A percentile compares a stretch with the other conserved stretches of the same genome.
Conservation (phyloP, 768 basidiomycete species). For the Polyporus arcularius region DNA sequence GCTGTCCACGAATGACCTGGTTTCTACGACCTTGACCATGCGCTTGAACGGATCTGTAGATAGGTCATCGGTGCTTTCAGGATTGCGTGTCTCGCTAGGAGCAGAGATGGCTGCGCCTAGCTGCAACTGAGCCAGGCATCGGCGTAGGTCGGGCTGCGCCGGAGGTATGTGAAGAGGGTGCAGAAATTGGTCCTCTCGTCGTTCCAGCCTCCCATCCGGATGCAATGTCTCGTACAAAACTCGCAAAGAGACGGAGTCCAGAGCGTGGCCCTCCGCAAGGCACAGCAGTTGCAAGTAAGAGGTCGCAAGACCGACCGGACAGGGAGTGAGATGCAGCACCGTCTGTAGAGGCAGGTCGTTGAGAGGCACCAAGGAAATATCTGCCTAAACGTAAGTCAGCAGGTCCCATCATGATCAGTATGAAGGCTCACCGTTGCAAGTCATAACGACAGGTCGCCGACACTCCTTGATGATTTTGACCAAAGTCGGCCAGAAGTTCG, state of each 20-base stretch:
- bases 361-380: constrained; percentile 70
- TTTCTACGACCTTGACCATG: neutral
- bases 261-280: constrained; percentile 15
- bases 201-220: neutral
- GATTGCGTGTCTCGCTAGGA: neutral
- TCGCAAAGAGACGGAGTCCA: neutral
- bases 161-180: neutral
- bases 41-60: neutral
- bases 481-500: constrained; percentile 83
- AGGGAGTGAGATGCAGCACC: constrained; percentile 58
- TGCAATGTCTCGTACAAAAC: constrained; percentile 1
- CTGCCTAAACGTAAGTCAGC: constrained; percentile 39
- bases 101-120: neutral
- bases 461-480: constrained; percentile 80
- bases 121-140: constrained; percentile 18
- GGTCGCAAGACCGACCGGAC: constrained; percentile 22
- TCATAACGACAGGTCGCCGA: constrained; percentile 87
- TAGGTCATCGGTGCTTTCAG: neutral
- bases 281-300: constrained; percentile 24
- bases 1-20: constrained; percentile 9
- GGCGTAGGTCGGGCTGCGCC: constrained; percentile 11
- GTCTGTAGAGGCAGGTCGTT: constrained; percentile 76
- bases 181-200: neutral
- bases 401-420: constrained; percentile 5
- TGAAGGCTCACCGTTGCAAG: constrained; percentile 85